Evolutionary conservation across 2,329 filamentous ascomycete genomes (phyloP).

Genomic region (Cladophialophora psammophila): DNA sequence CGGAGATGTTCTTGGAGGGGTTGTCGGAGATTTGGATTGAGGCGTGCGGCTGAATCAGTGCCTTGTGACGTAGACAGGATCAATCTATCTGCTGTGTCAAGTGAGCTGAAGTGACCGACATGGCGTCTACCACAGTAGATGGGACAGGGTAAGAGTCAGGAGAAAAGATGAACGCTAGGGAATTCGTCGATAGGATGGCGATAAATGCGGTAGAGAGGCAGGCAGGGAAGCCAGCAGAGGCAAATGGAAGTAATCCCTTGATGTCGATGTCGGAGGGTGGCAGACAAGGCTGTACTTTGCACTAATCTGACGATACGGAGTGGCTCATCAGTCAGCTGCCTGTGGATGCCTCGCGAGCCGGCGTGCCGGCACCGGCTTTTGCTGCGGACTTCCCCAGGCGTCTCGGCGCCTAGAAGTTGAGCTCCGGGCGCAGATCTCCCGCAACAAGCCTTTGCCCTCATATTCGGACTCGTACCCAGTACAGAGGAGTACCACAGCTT

Average conservation of each 20-base stretch:
- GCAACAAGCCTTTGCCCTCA: conserved; percentile 3
- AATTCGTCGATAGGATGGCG: not conserved
- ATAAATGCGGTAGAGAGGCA: not conserved
- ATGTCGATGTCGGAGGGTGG: not conserved
- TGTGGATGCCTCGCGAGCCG: too few species aligned
- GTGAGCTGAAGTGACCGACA: not conserved
- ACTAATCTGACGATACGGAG: not conserved
- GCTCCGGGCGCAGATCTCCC: not conserved
- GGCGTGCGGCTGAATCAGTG: not conserved
- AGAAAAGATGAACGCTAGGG: too few species aligned
- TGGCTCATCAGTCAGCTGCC: not conserved
- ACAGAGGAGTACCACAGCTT: too few species aligned
- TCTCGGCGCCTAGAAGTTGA: not conserved
- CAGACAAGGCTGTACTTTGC: not conserved
- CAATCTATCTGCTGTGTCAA: not conserved
- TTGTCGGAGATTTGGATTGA: not conserved
- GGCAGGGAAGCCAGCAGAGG: conserved; percentile 16
- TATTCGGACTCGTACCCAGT: not conserved
- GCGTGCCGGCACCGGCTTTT: not conserved
- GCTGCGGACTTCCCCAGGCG: not conserved
- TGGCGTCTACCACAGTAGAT: not conserved
- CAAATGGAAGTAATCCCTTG: conserved; percentile 12
- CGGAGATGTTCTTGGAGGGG: not conserved
- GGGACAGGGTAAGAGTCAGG: too few species aligned
- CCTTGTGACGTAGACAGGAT: not conserved